A percentile compares a stretch with the other conserved stretches of the same genome.
These are phyloP conservation scores for Turritis glabra DNA, from an alignment of 345 rosid genomes.

Conservation along the genomic window DNA sequence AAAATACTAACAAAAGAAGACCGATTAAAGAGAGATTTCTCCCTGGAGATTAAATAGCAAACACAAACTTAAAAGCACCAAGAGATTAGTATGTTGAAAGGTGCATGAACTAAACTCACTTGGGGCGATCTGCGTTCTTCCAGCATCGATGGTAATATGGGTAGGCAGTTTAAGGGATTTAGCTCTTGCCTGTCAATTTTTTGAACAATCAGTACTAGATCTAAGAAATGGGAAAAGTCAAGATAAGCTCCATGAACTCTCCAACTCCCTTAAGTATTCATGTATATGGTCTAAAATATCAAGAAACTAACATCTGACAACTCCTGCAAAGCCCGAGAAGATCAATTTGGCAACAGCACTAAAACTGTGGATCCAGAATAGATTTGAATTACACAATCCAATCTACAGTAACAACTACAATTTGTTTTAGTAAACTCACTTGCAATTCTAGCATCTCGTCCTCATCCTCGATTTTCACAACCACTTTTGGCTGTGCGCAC, in stretches of 20 bases:
- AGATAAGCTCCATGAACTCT: conserved; percentile 11
- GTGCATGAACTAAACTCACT: conserved; percentile 57
- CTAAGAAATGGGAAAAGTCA: not conserved
- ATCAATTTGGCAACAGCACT: conserved; percentile 25
- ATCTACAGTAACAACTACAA: conserved; percentile 2
- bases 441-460: conserved; percentile 90
- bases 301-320: conserved; percentile 20
- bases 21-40: not conserved
- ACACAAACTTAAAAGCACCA: not conserved
- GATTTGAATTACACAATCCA: not conserved
- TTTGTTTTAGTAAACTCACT: conserved; percentile 46
- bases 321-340: not conserved
- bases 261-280: not conserved
- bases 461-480: conserved; percentile 86
- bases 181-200: conserved; percentile 74
- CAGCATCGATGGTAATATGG: conserved; percentile 96
- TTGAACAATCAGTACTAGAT: not conserved
- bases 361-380: conserved; percentile 15
- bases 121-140: conserved; percentile 98
- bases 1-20: not conserved
- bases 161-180: conserved; percentile 84
- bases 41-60: not conserved
- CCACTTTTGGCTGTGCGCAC: conserved; percentile 96
- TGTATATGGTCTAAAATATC: not conserved
- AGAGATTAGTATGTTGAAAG: not conserved